Conservation (phyloP, 2,329 filamentous ascomycete species). For the Gnomoniopsis smithogilvyi region DNA sequence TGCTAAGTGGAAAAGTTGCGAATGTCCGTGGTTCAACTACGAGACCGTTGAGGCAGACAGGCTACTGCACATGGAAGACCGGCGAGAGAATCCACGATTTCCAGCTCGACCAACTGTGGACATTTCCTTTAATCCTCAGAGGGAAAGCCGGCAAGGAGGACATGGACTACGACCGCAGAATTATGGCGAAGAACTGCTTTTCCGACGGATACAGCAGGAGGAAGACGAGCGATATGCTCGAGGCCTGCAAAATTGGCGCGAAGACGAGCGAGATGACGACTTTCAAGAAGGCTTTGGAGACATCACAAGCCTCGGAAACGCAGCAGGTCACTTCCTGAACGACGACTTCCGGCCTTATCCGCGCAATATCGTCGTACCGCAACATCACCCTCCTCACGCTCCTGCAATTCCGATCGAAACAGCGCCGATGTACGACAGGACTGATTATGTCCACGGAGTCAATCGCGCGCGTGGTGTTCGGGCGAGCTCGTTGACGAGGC, state of each 20-base stretch:
- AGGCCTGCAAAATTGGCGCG: conserved; percentile 32
- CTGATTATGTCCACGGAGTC: conserved; percentile 43
- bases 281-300: conserved; percentile 35
- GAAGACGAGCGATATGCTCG: conserved; percentile 40
- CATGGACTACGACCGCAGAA: conserved; percentile 28
- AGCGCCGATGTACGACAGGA: conserved; percentile 33
- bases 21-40: conserved; percentile 77
- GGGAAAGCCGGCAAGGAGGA: conserved; percentile 27
- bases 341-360: conserved; percentile 50
- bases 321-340: conserved; percentile 57
- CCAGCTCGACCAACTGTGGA: conserved; percentile 9
- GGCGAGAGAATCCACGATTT: conserved; percentile 24
- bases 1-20: conserved; percentile 76
- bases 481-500: conserved; percentile 44
- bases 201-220: conserved; percentile 44
- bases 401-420: conserved; percentile 12
- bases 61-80: conserved; percentile 49
- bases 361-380: conserved; percentile 34
- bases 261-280: conserved; percentile 32
- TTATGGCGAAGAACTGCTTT: conserved; percentile 46
- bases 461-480: conserved; percentile 40
- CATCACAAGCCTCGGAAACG: conserved; percentile 45
- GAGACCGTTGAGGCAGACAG: conserved; percentile 51
- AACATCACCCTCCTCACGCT: conserved; percentile 26
- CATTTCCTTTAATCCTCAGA: conserved; percentile 26